Percentiles rank a stretch among this genome's conserved stretches.
These are phyloP conservation scores for Pythium sukuiense DNA, from an alignment of 352 stramenopile species.

Conservation along the genomic window DNA sequence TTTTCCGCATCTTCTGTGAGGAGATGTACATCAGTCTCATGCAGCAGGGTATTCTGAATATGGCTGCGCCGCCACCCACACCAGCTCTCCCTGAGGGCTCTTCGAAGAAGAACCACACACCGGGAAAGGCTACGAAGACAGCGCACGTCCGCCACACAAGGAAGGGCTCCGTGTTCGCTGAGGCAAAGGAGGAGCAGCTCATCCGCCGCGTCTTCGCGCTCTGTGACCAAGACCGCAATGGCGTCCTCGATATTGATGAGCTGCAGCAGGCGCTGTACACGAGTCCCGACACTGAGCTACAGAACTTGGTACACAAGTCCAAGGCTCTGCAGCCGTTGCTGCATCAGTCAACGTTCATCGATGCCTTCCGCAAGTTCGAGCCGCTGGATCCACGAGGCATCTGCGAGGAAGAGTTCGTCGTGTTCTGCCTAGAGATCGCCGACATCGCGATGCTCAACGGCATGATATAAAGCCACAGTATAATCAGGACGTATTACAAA, in stretches of 20 bases:
- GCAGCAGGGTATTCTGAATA: conserved; percentile 31
- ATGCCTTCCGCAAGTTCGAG: conserved; percentile 63
- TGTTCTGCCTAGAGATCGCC: conserved; percentile 71
- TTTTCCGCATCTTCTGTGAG: conserved; percentile 51
- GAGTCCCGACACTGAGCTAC: conserved; percentile 28
- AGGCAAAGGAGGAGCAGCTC: conserved; percentile 40
- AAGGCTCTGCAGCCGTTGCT: conserved; percentile 59
- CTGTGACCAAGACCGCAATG: conserved; percentile 60
- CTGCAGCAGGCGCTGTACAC: conserved; percentile 47
- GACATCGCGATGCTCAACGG: conserved; percentile 46
- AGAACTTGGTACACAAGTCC: conserved; percentile 41
- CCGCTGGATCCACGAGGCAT: conserved; percentile 59
- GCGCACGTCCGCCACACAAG: neutral
- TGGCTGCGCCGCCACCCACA: neutral
- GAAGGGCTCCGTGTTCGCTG: conserved; percentile 9
- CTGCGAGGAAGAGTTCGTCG: conserved; percentile 68
- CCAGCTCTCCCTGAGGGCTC: no score
- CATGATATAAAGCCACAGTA: conserved; percentile 26
- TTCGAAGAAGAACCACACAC: no score
- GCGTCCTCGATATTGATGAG: conserved; percentile 61
- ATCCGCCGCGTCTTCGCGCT: conserved; percentile 56
- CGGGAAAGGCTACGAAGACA: neutral
- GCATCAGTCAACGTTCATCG: conserved; percentile 57
- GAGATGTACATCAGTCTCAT: conserved; percentile 48
- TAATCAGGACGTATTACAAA: neutral